phyloP scores from a whole-genome alignment of 768 basidiomycete species.

The Boletus subparvulus region DNA sequence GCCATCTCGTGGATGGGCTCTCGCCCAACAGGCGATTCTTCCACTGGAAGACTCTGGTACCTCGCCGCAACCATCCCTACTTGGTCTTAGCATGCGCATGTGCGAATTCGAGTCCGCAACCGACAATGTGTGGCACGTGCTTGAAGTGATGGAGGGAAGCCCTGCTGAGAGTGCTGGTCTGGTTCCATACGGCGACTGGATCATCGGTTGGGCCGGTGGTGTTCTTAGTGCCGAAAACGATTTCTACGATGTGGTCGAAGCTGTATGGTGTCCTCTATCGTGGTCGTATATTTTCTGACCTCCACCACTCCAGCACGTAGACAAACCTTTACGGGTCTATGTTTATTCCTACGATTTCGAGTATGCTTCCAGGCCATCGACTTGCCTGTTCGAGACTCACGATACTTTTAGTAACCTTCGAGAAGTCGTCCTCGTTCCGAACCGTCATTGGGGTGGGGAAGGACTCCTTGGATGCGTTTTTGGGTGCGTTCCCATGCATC shows the following conservation, averaged over 20 bases:
- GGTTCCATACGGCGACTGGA: slow-evolving; percentile 83
- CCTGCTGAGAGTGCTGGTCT: slow-evolving; percentile 96
- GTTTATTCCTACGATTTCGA: slow-evolving; percentile 98
- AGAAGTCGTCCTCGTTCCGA: slow-evolving; percentile 93
- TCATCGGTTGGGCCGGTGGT: slow-evolving; percentile 93
- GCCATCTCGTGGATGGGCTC: slow-evolving; percentile 85
- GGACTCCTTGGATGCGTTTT: slow-evolving; percentile 95
- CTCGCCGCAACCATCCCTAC: slow-evolving; percentile 75
- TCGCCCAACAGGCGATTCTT: slow-evolving; percentile 38
- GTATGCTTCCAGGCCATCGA: slow-evolving; percentile 45
- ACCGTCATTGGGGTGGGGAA: slow-evolving; percentile 96
- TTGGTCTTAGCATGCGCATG: slow-evolving; percentile 91
- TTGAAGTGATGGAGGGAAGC: slow-evolving; percentile 94
- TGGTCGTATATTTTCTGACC: slow-evolving; percentile 1
- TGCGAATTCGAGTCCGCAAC: slow-evolving; percentile 87
- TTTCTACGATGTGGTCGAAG: slow-evolving; percentile 94
- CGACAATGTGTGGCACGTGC: slow-evolving; percentile 97
- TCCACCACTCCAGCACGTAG: slow-evolving; percentile 67
- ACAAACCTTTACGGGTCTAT: slow-evolving; percentile 90
- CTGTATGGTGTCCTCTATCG: slow-evolving; percentile 47
- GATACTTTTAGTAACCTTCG: slow-evolving; percentile 65
- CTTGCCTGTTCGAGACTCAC: slow-evolving; percentile 9
- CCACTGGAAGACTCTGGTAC: slow-evolving; percentile 41
- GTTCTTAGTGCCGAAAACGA: slow-evolving; percentile 88
- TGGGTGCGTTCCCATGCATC: slow-evolving; percentile 55